phyloP scores from a whole-genome alignment of 306 rosid species.

The Cucumis sativus region Cucumber_9930_V3 NC_026657.2:4276501-4277000 shows the following conservation, averaged over 20 bases:
- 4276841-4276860: not conserved
- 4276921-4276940: not conserved
- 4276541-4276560: too few species aligned
- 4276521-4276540: too few species aligned
- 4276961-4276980: not conserved
- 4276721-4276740: not conserved
- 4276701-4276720: not conserved
- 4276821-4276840: not conserved
- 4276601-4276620: not conserved
- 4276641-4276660: not conserved
- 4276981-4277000: not conserved
- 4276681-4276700: not conserved
- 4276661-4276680: not conserved
- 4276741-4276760: not conserved
- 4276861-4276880: not conserved
- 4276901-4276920: slow-evolving; percentile 6
- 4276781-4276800: not conserved
- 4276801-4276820: not conserved
- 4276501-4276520: too few species aligned
- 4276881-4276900: not conserved
- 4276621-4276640: not conserved
- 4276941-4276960: not conserved
- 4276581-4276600: too few species aligned
- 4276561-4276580: too few species aligned
- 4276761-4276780: not conserved